phyloP scores from a whole-genome alignment of 1,139 yeast genomes.

The Taiozyma onychis region DNA sequence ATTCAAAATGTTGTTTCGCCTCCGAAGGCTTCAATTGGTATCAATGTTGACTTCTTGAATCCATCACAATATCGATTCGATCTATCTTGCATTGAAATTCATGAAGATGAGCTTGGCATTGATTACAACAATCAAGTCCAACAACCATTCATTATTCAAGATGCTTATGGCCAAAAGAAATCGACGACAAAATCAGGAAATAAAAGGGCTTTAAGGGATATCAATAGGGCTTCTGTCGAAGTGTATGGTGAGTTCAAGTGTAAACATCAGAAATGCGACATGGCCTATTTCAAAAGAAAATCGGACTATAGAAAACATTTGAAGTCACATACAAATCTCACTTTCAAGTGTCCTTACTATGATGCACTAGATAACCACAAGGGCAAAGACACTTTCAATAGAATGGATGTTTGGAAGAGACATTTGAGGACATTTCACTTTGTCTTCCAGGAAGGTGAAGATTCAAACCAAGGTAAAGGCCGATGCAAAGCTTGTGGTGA shows the following conservation, averaged over 20 bases:
- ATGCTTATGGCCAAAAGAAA: neutral
- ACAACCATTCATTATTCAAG: neutral
- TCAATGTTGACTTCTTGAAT: neutral
- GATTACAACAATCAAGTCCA: neutral
- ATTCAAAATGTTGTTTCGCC: neutral
- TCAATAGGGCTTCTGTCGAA: neutral
- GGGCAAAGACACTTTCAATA: slow-evolving; percentile 65
- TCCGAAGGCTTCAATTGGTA: neutral
- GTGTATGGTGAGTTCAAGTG: neutral
- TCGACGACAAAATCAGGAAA: neutral
- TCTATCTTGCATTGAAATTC: neutral
- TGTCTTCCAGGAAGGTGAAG: slow-evolving; percentile 7
- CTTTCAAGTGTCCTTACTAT: slow-evolving; percentile 70
- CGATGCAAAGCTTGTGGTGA: slow-evolving; percentile 61
- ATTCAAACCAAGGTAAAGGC: slow-evolving; percentile 39
- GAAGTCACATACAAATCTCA: slow-evolving; percentile 59
- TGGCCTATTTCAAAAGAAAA: slow-evolving; percentile 43
- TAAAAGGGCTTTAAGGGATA: neutral
- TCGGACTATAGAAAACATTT: slow-evolving; percentile 63
- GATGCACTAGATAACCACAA: slow-evolving; percentile 55
- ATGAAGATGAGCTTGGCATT: neutral
- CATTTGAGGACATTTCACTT: slow-evolving; percentile 64
- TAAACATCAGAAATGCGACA: neutral
- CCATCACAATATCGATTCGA: neutral
- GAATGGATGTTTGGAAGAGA: slow-evolving; percentile 65